Evolutionary conservation across 148 eudicot genomes (phyloP).

Genomic region (Fagopyrum tataricum): DNA sequence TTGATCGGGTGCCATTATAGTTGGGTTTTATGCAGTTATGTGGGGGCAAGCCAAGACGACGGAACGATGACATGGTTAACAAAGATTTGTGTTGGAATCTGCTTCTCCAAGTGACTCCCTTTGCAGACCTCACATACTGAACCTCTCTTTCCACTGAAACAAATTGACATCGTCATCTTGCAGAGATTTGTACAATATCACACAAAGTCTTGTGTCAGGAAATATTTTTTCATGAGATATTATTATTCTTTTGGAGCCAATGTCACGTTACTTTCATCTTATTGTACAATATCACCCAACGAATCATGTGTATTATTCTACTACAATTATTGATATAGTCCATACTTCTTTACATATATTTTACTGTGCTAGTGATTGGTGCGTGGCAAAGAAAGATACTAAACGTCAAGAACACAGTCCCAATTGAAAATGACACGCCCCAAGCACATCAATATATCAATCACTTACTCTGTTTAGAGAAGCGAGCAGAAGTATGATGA

Average conservation of each 20-base stretch:
- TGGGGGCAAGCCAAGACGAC: constrained; percentile 25
- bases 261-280: no score
- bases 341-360: background rate
- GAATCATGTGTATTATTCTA: background rate
- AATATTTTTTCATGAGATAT: no score
- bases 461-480: no score
- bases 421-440: no score
- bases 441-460: no score
- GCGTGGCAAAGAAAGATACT: background rate
- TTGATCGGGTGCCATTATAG: no score
- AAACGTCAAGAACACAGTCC: background rate
- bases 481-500: background rate
- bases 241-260: no score
- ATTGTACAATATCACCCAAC: no score
- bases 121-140: background rate
- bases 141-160: background rate
- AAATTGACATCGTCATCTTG: no score
- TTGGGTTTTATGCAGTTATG: constrained; percentile 35
- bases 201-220: no score
- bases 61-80: background rate
- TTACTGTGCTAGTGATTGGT: background rate
- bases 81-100: constrained; percentile 4
- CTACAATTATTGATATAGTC: background rate
- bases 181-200: no score
- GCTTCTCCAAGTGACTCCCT: background rate